Evolutionary conservation across 768 basidiomycete genomes (phyloP).

Genomic region (Suillus brevipes): DNA sequence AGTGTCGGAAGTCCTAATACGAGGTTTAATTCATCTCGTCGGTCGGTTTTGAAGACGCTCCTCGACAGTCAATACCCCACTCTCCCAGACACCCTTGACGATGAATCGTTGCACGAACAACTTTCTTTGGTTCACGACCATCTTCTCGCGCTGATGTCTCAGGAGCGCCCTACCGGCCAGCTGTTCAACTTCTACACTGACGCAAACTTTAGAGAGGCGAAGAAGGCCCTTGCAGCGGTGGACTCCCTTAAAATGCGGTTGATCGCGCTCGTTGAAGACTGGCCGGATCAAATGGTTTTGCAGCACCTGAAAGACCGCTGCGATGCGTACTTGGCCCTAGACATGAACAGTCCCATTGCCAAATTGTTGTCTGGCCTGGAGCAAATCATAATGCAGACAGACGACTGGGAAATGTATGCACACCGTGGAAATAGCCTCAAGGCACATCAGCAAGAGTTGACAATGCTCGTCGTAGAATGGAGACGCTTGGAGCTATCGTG

Average conservation of each 20-base stretch:
- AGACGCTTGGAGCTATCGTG: constrained; percentile 84
- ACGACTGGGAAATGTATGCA: constrained; percentile 98
- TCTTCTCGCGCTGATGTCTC: constrained; percentile 31
- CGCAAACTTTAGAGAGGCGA: constrained; percentile 69
- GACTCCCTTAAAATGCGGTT: constrained; percentile 54
- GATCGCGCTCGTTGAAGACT: constrained; percentile 61
- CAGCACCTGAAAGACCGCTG: constrained; percentile 78
- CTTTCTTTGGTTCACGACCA: constrained; percentile 48
- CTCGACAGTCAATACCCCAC: constrained; percentile 30
- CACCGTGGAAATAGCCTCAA: constrained; percentile 85
- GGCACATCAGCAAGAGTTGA: constrained; percentile 62
- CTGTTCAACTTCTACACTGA: constrained; percentile 81
- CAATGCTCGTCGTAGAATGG: constrained; percentile 82
- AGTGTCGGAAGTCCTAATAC: constrained; percentile 5
- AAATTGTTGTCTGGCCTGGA: constrained; percentile 82
- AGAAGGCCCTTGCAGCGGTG: constrained; percentile 57
- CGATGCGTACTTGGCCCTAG: constrained; percentile 58
- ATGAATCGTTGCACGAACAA: constrained; percentile 50
- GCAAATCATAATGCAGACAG: constrained; percentile 79
- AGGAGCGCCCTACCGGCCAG: constrained; percentile 17
- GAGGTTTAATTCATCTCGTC: constrained; percentile 37
- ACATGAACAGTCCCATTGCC: constrained; percentile 72
- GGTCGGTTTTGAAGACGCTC: constrained; percentile 33
- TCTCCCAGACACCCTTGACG: constrained; percentile 50
- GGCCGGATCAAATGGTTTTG: constrained; percentile 99